These are phyloP conservation scores for Blepharisma stoltei DNA, from an alignment of 73 alveolate species.

Conservation along the genomic window DNA sequence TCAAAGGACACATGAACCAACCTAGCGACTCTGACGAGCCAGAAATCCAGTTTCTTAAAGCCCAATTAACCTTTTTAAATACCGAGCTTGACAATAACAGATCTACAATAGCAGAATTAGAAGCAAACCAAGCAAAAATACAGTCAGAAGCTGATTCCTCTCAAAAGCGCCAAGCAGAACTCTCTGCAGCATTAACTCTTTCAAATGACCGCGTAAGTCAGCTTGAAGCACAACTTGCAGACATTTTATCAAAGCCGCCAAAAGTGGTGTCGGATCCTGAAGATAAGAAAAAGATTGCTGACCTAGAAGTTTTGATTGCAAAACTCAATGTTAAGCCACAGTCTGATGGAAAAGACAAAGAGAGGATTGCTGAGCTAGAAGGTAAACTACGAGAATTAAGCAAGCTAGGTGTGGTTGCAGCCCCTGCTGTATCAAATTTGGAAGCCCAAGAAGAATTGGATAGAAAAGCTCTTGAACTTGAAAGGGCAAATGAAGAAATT, in stretches of 20 bases:
- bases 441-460: neutral
- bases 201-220: neutral
- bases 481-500: neutral
- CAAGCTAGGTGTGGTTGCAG: neutral
- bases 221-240: constrained; percentile 2
- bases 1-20: neutral
- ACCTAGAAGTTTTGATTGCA: neutral
- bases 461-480: neutral
- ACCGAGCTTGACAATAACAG: neutral
- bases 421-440: neutral
- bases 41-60: neutral
- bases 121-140: neutral
- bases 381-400: neutral
- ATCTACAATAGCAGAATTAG: neutral
- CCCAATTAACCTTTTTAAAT: neutral
- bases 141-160: neutral
- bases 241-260: neutral
- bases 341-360: neutral
- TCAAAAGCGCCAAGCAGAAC: neutral
- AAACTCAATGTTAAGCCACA: neutral
- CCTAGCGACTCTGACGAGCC: neutral
- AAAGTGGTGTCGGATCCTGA: neutral
- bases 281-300: neutral
- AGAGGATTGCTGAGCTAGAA: neutral
- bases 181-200: neutral